These are phyloP conservation scores for Ustilago nuda DNA, from an alignment of 1,284 basidiomycete genomes.

Conservation along the genomic window DNA sequence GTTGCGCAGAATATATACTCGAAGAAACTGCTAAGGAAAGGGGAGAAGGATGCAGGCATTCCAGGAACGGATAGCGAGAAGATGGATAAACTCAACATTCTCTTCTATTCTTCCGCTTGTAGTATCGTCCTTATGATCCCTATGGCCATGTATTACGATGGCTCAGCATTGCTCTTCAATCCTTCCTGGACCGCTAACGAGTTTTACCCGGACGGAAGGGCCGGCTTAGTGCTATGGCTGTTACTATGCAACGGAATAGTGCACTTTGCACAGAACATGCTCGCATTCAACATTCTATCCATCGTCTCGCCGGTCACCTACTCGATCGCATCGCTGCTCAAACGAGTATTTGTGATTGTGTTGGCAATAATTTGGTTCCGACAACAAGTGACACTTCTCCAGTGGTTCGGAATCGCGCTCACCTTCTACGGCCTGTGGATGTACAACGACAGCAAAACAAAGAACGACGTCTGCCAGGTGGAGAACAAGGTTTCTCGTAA, in stretches of 20 bases:
- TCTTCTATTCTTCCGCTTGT: constrained; percentile 94
- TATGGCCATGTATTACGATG: constrained; percentile 64
- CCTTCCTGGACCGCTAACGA: constrained; percentile 19
- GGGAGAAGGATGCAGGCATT: constrained; percentile 17
- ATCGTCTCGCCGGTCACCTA: constrained; percentile 98
- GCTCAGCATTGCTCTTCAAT: constrained; percentile 16
- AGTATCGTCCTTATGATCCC: constrained; percentile 77
- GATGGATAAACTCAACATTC: constrained; percentile 95
- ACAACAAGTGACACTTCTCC: constrained; percentile 84
- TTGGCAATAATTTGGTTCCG: constrained; percentile 97
- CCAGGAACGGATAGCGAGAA: constrained; percentile 70
- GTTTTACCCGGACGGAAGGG: constrained; percentile 13
- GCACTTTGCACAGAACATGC: constrained; percentile 95
- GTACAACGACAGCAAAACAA: constrained; percentile 89
- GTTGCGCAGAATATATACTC: constrained; percentile 99
- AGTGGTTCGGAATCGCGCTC: constrained; percentile 84
- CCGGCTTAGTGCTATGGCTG: constrained; percentile 73
- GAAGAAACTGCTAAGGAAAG: constrained; percentile 86
- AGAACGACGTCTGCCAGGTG: constrained; percentile 31
- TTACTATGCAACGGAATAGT: constrained; percentile 93
- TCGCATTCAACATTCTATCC: constrained; percentile 94
- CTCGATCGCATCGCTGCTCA: constrained; percentile 96
- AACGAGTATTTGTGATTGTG: constrained; percentile 97
- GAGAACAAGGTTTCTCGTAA: constrained; percentile 27
- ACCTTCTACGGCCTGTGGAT: constrained; percentile 90